Base-by-base conservation (phyloP, 106 monocot genomes). In the Triglochin maritima region DNA sequence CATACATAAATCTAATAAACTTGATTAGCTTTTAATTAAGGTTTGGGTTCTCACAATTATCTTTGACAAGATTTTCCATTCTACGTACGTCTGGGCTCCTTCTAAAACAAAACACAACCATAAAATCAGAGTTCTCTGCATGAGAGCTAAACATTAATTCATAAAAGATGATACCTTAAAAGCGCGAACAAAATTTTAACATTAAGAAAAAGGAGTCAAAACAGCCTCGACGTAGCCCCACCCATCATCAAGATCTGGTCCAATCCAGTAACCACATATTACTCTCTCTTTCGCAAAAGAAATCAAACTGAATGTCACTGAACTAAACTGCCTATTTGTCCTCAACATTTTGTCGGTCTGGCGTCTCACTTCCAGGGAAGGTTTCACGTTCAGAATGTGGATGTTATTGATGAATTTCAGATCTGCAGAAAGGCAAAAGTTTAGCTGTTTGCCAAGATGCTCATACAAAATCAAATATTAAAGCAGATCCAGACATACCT, bases 201-300 rank as follows among this genome's bases (percentile, higher is more conserved):
- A 29, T 29, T 29, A 29, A 29, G 29, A 29, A 29, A 29, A 29
- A 29, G 29, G 29, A 29, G 29, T 29, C 42, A 88, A 47, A 66
- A 44, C 4, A 69, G 86, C 89, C 74, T 83, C 79, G n/a, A 90
- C 77, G 72, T 71, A 83, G 6, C 89, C 89, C 67, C 89, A 90
- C 0, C 82, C 86, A 72, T 90, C 89, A 46, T 90, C 86, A 10
- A 66, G 43, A 77, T 90, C 89, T 58, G 86, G 89, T 13, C 89
- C 89, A 9, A 79, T 77, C 89, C 86, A 90, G 65, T 77, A 90
- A 48, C 89, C 89, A 69, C 57, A 78, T 53, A 90, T 74, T 46
- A 72, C 48, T 1, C 54, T 63, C 44, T 54, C 62, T 5, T 46
- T 15, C 10, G 50, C 29, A 56, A 51, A 13, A 57, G 59, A 49